These are phyloP conservation scores for Paraconiothyrium sp. DNA, from an alignment of 2,329 filamentous ascomycete species.

Conservation along the genomic window DNA sequence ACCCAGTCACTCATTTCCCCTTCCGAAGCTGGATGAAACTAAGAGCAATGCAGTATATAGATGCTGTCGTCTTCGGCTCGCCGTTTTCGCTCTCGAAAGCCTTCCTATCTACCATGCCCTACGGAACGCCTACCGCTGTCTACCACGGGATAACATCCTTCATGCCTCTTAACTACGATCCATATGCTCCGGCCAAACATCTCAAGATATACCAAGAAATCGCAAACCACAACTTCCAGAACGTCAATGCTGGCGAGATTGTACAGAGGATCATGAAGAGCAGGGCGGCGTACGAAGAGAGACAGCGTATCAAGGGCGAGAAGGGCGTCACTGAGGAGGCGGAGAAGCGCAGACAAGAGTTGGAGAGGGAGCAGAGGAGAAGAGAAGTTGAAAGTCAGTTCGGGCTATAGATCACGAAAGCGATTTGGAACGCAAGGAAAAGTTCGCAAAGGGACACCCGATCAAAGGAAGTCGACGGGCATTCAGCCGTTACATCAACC, in stretches of 20 bases:
- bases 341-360: slow-evolving; percentile 48
- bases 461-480: not conserved
- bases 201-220: slow-evolving; percentile 88
- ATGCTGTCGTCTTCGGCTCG: slow-evolving; percentile 87
- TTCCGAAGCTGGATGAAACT: slow-evolving; percentile 14
- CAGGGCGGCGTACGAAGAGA: slow-evolving; percentile 86
- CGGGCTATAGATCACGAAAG: slow-evolving; percentile 32
- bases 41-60: slow-evolving; percentile 71
- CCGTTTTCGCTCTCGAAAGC: slow-evolving; percentile 84
- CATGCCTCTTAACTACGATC: slow-evolving; percentile 70
- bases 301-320: slow-evolving; percentile 87
- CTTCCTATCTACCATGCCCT: slow-evolving; percentile 79
- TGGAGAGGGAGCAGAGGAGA: slow-evolving; percentile 47
- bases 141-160: slow-evolving; percentile 98
- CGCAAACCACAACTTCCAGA: slow-evolving; percentile 77
- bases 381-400: slow-evolving; percentile 54
- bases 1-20: not conserved
- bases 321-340: slow-evolving; percentile 79
- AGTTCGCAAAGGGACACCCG: not conserved
- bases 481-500: not conserved
- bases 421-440: not conserved
- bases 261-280: slow-evolving; percentile 90
- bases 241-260: slow-evolving; percentile 92
- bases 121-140: slow-evolving; percentile 75
- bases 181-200: slow-evolving; percentile 79